phyloP scores from a whole-genome alignment of 1,139 yeast genomes.

The Diutina pseudorugosa region DNA sequence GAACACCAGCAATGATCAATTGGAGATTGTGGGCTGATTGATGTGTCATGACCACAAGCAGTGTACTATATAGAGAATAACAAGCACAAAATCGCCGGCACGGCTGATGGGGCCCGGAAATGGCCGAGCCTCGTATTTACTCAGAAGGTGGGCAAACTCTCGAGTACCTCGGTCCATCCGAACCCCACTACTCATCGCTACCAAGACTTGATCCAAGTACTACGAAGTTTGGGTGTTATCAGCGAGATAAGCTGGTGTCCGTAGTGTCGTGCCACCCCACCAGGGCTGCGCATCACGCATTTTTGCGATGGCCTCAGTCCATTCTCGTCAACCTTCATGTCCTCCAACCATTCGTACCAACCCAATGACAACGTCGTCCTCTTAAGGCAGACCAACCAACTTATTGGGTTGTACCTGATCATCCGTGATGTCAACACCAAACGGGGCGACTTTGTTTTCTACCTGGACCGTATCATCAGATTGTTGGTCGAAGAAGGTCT shows the following conservation, averaged over 20 bases:
- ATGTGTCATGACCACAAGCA: neutral
- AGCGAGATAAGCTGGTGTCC: neutral
- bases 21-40: neutral
- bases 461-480: slow-evolving; percentile 88
- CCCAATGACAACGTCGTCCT: slow-evolving; percentile 44
- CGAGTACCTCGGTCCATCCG: too few species aligned
- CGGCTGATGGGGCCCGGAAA: neutral
- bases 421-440: slow-evolving; percentile 71
- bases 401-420: slow-evolving; percentile 76
- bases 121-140: neutral
- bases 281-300: neutral
- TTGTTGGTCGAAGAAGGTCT: slow-evolving; percentile 89
- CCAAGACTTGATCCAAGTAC: too few species aligned
- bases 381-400: slow-evolving; percentile 82
- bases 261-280: neutral
- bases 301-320: neutral
- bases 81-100: neutral
- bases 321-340: neutral
- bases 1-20: neutral
- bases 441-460: slow-evolving; percentile 88
- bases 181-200: too few species aligned
- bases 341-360: neutral
- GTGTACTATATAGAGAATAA: neutral
- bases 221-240: neutral
- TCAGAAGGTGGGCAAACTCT: too few species aligned